A percentile compares a stretch with the other conserved stretches of the same genome.
Conservation (phyloP, 2,329 filamentous ascomycete species). For the Chrysoporthe cubensis region DNA sequence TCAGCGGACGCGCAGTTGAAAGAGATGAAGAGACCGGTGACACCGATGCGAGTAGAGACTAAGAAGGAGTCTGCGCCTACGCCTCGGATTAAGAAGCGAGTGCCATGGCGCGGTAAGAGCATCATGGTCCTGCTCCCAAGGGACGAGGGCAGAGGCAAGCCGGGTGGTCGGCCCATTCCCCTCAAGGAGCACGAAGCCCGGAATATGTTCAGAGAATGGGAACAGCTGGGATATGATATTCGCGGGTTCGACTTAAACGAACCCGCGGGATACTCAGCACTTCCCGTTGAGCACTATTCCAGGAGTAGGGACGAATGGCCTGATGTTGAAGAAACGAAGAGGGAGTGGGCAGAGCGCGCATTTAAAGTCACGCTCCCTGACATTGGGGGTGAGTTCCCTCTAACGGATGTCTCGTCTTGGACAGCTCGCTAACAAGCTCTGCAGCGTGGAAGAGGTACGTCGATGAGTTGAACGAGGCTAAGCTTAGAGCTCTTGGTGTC, state of each 20-base stretch:
- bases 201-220: conserved; percentile 67
- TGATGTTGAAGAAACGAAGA: conserved; percentile 58
- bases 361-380: conserved; percentile 72
- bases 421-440: conserved; percentile 29
- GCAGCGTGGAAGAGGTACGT: conserved; percentile 77
- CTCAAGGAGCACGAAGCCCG: conserved; percentile 59
- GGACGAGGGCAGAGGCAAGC: conserved; percentile 67
- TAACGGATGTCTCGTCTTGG: neutral
- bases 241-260: conserved; percentile 69
- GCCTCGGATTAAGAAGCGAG: conserved; percentile 69
- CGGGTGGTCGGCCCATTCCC: conserved; percentile 57
- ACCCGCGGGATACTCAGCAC: conserved; percentile 44
- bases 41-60: conserved; percentile 35
- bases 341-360: conserved; percentile 56
- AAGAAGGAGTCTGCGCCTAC: conserved; percentile 49
- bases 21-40: conserved; percentile 30
- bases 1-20: conserved; percentile 15
- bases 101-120: conserved; percentile 75
- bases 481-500: conserved; percentile 88
- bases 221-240: conserved; percentile 70
- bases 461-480: conserved; percentile 83
- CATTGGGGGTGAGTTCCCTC: conserved; percentile 55
- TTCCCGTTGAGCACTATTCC: conserved; percentile 47
- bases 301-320: conserved; percentile 75
- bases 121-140: conserved; percentile 72